A percentile compares a stretch with the other conserved stretches of the same genome.
Conservation (phyloP, 1,284 basidiomycete species). For the Cryptococcus amylolentus region DNA sequence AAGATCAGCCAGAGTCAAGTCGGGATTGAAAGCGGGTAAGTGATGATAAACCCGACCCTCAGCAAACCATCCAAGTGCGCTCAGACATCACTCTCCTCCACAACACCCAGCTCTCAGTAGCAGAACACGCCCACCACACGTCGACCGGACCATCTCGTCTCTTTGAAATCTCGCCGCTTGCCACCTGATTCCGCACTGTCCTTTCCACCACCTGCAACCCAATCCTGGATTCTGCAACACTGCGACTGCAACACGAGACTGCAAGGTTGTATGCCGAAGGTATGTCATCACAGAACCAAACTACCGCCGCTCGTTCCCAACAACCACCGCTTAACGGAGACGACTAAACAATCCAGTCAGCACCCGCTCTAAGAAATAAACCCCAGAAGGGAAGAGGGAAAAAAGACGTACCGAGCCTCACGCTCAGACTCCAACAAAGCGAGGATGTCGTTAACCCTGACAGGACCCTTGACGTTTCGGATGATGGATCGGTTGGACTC, state of each 20-base stretch:
- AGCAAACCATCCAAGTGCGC: too few species aligned
- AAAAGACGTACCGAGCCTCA: slow-evolving; percentile 88
- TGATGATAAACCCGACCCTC: too few species aligned
- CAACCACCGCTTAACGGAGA: background rate
- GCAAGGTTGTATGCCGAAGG: background rate
- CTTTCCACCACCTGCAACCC: background rate
- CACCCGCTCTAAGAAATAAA: background rate
- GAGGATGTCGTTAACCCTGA: slow-evolving; percentile 93
- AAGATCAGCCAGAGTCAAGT: too few species aligned
- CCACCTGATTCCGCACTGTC: too few species aligned
- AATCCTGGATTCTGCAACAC: background rate
- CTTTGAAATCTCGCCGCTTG: too few species aligned
- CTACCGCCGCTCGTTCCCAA: background rate
- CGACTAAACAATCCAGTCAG: background rate
- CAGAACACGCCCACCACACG: too few species aligned
- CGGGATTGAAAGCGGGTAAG: too few species aligned
- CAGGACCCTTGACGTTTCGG: slow-evolving; percentile 99
- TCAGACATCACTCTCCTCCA: too few species aligned
- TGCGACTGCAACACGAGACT: too few species aligned
- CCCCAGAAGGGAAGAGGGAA: background rate
- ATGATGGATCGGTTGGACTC: slow-evolving; percentile 94
- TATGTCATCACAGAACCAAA: background rate
- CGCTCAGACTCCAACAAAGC: slow-evolving; percentile 98
- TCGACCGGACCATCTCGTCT: too few species aligned
- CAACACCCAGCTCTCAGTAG: too few species aligned